Evolutionary conservation across 768 basidiomycete genomes (phyloP).

Genomic region (Tulasnella sp.): DNA sequence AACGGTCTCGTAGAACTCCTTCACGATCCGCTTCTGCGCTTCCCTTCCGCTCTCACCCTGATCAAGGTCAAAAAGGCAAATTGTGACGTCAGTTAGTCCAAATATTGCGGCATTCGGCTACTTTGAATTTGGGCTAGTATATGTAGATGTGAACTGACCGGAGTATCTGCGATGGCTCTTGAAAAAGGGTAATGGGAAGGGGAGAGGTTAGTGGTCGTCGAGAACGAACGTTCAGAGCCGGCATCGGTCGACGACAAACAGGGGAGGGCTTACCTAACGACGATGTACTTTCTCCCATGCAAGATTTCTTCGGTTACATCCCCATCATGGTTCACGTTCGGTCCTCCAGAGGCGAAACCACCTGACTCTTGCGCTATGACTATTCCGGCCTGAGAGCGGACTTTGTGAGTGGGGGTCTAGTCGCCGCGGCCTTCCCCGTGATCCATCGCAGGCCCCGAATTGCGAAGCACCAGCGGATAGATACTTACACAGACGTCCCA

Average conservation of each 20-base stretch:
- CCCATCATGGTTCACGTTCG: constrained; percentile 40
- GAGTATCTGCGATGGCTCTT: constrained; percentile 60
- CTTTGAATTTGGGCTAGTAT: neutral
- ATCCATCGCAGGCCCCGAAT: neutral
- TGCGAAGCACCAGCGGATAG: neutral
- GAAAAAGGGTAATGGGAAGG: neutral
- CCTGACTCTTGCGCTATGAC: constrained; percentile 92
- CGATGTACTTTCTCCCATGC: constrained; percentile 74
- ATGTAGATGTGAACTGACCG: constrained; percentile 37
- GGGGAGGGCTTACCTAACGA: constrained; percentile 43
- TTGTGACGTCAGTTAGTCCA: constrained; percentile 8
- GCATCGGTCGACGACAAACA: neutral
- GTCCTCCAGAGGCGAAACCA: constrained; percentile 69
- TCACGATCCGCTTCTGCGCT: constrained; percentile 74
- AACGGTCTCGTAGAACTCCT: constrained; percentile 81
- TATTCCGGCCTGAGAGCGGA: constrained; percentile 61
- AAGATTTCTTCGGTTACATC: constrained; percentile 67
- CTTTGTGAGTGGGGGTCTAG: neutral
- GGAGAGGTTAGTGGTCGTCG: neutral
- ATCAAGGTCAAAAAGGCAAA: constrained; percentile 9
- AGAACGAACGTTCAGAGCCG: neutral
- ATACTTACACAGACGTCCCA: constrained; percentile 77
- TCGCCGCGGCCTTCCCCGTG: neutral
- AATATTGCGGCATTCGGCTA: neutral
- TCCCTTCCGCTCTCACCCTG: constrained; percentile 61